These are phyloP conservation scores for Solanum etuberosum DNA, from an alignment of 257 asterid species.

Conservation along the genomic window DNA sequence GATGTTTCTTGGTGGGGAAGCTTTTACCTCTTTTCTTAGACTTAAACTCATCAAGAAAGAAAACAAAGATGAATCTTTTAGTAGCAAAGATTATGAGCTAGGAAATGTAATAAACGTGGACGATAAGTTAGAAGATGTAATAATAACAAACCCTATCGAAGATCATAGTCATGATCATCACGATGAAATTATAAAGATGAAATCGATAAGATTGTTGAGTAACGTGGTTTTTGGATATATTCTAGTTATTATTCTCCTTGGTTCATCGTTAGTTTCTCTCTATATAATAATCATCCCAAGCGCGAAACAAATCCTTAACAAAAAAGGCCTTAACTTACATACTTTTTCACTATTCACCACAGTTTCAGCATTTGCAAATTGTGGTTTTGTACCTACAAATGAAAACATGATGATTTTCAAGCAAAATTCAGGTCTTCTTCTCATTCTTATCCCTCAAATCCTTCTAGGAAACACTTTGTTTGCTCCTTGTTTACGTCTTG, in stretches of 20 bases:
- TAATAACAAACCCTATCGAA: not conserved
- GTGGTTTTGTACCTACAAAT: constrained; percentile 49
- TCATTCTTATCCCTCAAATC: constrained; percentile 35
- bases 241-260: constrained; percentile 11
- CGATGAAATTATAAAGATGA: not conserved
- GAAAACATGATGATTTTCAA: constrained; percentile 49
- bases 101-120: not conserved
- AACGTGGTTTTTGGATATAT: constrained; percentile 19
- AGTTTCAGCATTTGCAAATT: constrained; percentile 41
- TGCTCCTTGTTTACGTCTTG: constrained; percentile 19
- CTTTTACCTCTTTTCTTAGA: constrained; percentile 25
- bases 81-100: not conserved
- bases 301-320: constrained; percentile 17
- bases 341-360: constrained; percentile 27
- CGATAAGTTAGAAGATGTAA: not conserved
- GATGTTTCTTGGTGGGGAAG: constrained; percentile 42
- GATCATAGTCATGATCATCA: not conserved
- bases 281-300: constrained; percentile 9
- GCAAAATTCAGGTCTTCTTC: constrained; percentile 26
- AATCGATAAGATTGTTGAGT: constrained; percentile 5
- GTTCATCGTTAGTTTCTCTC: constrained; percentile 12
- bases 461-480: constrained; percentile 51
- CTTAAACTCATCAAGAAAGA: constrained; percentile 5
- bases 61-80: not conserved
- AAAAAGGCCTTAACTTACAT: constrained; percentile 16